Evolutionary conservation across 345 rosid genomes (phyloP).

Genomic region (Acer negundo): DNA sequence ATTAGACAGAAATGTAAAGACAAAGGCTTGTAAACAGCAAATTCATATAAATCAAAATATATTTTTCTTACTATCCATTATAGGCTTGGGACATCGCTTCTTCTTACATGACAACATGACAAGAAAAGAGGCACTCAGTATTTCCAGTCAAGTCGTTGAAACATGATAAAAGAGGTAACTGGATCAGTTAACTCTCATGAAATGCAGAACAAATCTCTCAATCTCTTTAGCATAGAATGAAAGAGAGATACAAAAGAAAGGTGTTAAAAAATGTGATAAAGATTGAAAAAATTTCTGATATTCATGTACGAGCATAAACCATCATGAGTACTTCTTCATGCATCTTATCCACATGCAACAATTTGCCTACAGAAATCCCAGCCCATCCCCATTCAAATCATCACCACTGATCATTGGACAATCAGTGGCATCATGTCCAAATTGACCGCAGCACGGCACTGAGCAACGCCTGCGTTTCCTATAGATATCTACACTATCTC

Average conservation of each 20-base stretch:
- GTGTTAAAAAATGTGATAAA: neutral
- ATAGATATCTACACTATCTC: constrained; percentile 40
- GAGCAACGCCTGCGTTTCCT: constrained; percentile 47
- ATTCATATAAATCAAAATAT: neutral
- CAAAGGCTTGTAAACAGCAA: neutral
- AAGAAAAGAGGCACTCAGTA: neutral
- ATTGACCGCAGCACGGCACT: constrained; percentile 49
- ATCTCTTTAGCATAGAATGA: neutral
- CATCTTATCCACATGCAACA: neutral
- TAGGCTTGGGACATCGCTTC: neutral
- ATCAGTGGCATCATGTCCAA: constrained; percentile 50
- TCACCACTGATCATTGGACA: constrained; percentile 46
- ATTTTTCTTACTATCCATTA: neutral
- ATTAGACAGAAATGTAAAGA: neutral
- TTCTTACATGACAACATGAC: neutral
- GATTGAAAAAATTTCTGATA: neutral
- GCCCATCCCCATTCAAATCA: constrained; percentile 28
- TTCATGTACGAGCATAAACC: neutral
- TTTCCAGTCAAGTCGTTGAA: neutral
- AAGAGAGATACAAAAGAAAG: neutral
- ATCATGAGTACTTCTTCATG: neutral
- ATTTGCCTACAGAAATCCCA: constrained; percentile 30
- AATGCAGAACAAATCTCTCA: neutral
- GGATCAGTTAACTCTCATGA: neutral
- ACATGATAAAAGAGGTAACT: neutral